Percentiles rank a stretch among this genome's conserved stretches.
Evolutionary conservation across 148 eudicot species (phyloP).

Genomic region (Diospyros lotus): DNA sequence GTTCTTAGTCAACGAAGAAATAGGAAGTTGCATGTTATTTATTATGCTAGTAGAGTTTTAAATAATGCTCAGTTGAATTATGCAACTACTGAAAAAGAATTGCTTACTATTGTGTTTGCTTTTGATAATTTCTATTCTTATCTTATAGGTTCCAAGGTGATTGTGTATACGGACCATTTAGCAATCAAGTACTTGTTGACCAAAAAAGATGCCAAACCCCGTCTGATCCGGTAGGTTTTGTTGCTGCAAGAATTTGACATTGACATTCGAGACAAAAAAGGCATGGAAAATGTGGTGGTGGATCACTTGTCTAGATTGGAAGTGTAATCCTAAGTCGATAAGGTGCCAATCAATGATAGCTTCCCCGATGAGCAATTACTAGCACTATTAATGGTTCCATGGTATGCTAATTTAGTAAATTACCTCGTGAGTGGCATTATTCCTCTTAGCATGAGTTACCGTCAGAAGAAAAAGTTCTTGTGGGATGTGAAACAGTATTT

Average conservation of each 20-base stretch:
- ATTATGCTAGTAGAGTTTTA: not conserved
- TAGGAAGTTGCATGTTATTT: not conserved
- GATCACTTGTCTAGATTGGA: not conserved
- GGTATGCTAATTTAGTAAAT: not conserved
- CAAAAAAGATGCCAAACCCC: slow-evolving; percentile 10
- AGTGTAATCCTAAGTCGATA: not conserved
- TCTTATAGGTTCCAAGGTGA: not conserved
- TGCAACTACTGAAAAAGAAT: slow-evolving; percentile 8
- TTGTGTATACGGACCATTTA: not conserved
- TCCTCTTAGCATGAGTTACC: not conserved
- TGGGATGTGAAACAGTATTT: not conserved
- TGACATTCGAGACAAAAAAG: not conserved
- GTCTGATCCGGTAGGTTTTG: not conserved
- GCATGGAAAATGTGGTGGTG: not conserved
- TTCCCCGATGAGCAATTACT: not conserved
- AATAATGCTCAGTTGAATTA: not conserved
- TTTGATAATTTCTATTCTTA: not conserved
- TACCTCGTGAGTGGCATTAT: not conserved
- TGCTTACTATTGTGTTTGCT: not conserved
- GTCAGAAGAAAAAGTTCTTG: not conserved
- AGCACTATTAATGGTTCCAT: not conserved
- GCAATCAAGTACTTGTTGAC: not conserved
- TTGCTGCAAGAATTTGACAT: slow-evolving; percentile 3
- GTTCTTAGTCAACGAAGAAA: not conserved
- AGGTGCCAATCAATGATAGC: not conserved